Conservation (phyloP, 2,329 filamentous ascomycete genomes). For the Colletotrichum karsti region DNA sequence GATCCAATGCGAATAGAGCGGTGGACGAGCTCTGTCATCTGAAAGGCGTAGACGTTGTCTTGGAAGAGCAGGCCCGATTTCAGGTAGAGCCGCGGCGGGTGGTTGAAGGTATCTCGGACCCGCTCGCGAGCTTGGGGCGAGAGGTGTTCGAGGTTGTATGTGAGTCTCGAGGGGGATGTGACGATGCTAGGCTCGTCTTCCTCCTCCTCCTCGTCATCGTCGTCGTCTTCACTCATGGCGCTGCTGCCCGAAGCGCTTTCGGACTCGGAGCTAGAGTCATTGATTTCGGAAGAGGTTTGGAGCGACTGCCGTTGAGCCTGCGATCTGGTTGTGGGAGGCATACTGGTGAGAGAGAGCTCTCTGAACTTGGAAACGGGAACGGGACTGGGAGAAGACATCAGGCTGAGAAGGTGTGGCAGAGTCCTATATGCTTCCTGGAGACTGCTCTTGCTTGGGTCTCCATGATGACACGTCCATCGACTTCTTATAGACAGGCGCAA, state of each 20-base stretch:
- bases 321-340: slow-evolving; percentile 44
- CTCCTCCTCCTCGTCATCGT: slow-evolving; percentile 34
- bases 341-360: slow-evolving; percentile 50
- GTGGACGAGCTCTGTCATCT: slow-evolving; percentile 63
- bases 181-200: slow-evolving; percentile 38
- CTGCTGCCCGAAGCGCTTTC: slow-evolving; percentile 35
- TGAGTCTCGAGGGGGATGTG: slow-evolving; percentile 48
- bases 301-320: slow-evolving; percentile 38
- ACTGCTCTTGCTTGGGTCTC: slow-evolving; percentile 4
- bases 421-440: slow-evolving; percentile 19
- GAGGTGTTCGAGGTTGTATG: slow-evolving; percentile 50
- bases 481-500: slow-evolving; percentile 20
- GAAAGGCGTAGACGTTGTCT: slow-evolving; percentile 61
- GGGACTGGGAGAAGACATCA: slow-evolving; percentile 38
- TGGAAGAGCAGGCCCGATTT: slow-evolving; percentile 56
- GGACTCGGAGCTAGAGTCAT: slow-evolving; percentile 37
- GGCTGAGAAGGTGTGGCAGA: neutral
- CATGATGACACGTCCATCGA: slow-evolving; percentile 11
- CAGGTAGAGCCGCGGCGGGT: slow-evolving; percentile 58
- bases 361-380: slow-evolving; percentile 45
- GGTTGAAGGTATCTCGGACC: slow-evolving; percentile 54
- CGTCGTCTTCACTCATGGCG: slow-evolving; percentile 34
- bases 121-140: slow-evolving; percentile 43
- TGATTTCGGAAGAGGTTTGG: slow-evolving; percentile 23
- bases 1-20: slow-evolving; percentile 59